Evolutionary conservation across 192 early-diverging fungal species (phyloP), one percentile per base, ranked within the genome.

Genomic region (Kappamyces sp.): DNA sequence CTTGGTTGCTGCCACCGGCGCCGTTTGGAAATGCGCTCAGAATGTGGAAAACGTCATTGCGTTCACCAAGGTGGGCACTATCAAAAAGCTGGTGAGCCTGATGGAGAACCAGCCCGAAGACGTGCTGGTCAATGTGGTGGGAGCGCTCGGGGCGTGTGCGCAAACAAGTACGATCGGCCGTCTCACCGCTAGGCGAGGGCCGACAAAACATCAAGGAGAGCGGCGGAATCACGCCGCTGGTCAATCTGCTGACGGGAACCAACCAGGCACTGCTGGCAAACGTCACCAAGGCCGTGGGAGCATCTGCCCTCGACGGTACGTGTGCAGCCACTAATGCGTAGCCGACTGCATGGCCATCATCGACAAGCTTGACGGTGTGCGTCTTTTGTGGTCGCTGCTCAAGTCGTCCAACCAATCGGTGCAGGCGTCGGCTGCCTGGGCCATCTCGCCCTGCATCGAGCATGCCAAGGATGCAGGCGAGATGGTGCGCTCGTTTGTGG

Each of bases 51-150:
- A 84, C 58, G 83, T 84, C 0, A 70, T 66, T 6, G 80, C 77
- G 2, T 75, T 84, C 55, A 84, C 81, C 67, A 83, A 81, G 62
- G 67, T 84, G 37, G 78, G 78, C 55, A 78, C 78, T 3, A 84
- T 84, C 64, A 84, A 84, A 52, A 84, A 84, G 61, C 59, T 84
- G 9, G 79, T 84, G n/a, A 66, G 78, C 12, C 51, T 84, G 40
- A 81, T 84, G 76, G 83, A 84, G 49, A 83, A 80, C 51, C 83
- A 84, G 52, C 83, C 83, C 5, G 83, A 84, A 66, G 83, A 84
- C 55, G 83, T 84, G 39, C 65, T 84, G 9, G 81, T 84, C 23
- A 84, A 84, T 49, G 83, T 81, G 2, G 83, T 84, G 12, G 83
- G 83, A 47, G 83, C 83, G 0, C 60, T 84, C 12, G 81, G 81